Percentiles rank a stretch among this genome's conserved stretches.
Evolutionary conservation across 1,284 basidiomycete species (phyloP).

Genomic region (Wallemia mellicola): DNA sequence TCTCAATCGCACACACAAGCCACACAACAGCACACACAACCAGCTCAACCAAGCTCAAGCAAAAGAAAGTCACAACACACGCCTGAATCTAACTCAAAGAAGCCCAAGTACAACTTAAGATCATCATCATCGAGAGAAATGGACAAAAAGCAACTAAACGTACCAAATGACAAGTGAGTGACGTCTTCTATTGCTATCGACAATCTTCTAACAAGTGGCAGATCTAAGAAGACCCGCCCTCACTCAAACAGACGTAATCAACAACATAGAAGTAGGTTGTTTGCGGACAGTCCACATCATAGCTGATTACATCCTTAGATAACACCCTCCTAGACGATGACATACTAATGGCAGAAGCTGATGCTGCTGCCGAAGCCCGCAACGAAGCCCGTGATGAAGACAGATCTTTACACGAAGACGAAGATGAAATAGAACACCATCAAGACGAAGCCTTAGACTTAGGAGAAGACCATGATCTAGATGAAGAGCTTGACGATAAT

Average conservation of each 20-base stretch:
- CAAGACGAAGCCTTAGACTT: neutral
- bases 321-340: neutral
- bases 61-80: neutral
- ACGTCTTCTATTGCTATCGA: neutral
- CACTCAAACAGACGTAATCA: neutral
- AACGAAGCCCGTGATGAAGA: neutral
- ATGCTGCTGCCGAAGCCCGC: constrained; percentile 5
- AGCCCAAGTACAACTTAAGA: neutral
- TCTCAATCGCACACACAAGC: neutral
- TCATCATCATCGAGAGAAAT: neutral
- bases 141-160: neutral
- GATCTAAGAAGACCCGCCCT: neutral
- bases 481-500: constrained; percentile 2
- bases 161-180: neutral
- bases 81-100: neutral
- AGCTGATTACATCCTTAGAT: neutral
- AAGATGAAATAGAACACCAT: neutral
- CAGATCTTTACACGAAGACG: neutral
- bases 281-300: neutral
- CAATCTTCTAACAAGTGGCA: neutral
- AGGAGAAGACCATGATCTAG: constrained; percentile 1
- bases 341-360: constrained; percentile 6
- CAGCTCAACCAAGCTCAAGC: neutral
- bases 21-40: neutral
- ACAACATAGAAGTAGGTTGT: neutral